A percentile compares a stretch with the other conserved stretches of the same genome.
phyloP scores from a whole-genome alignment of 371 early-diverging fungal genomes.

The Blakeslea trispora region DNA sequence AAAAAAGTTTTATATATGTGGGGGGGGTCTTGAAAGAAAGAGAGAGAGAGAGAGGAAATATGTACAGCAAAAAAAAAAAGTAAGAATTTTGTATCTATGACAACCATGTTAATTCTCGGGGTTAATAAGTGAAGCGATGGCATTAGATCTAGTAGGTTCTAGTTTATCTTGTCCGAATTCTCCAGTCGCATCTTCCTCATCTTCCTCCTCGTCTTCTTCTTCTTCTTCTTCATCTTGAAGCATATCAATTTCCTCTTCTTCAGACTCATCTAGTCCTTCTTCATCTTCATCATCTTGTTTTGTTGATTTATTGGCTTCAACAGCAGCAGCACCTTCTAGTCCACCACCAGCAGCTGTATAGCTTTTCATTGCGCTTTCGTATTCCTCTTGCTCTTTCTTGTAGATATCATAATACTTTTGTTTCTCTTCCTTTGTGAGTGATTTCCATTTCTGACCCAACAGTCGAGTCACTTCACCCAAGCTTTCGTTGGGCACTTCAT shows the following conservation, averaged over 20 bases:
- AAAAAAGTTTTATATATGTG: slow-evolving; percentile 7
- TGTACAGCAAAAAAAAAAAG: no score
- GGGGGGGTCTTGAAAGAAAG: no score
- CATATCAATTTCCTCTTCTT: slow-evolving; percentile 25
- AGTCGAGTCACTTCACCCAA: slow-evolving; percentile 44
- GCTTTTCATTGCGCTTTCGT: slow-evolving; percentile 28
- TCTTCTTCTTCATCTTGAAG: slow-evolving; percentile 57
- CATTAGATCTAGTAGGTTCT: slow-evolving; percentile 1
- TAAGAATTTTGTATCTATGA: background rate
- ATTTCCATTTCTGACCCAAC: slow-evolving; percentile 50
- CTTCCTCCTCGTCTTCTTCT: slow-evolving; percentile 35
- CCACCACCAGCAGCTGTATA: slow-evolving; percentile 31
- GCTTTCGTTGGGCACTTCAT: slow-evolving; percentile 48
- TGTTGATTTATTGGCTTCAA: slow-evolving; percentile 15
- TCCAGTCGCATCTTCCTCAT: slow-evolving; percentile 8
- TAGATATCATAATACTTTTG: slow-evolving; percentile 29
- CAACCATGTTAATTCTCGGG: background rate
- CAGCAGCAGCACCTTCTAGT: slow-evolving; percentile 27
- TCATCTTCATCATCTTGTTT: slow-evolving; percentile 12
- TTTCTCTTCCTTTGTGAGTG: slow-evolving; percentile 38
- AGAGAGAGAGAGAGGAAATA: slow-evolving; percentile 11
- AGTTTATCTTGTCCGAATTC: slow-evolving; percentile 8
- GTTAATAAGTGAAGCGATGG: background rate
- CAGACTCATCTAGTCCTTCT: slow-evolving; percentile 1
- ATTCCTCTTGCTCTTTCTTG: slow-evolving; percentile 21